phyloP scores from a whole-genome alignment of 352 stramenopile species.

The Discostella stelligera region DNA sequence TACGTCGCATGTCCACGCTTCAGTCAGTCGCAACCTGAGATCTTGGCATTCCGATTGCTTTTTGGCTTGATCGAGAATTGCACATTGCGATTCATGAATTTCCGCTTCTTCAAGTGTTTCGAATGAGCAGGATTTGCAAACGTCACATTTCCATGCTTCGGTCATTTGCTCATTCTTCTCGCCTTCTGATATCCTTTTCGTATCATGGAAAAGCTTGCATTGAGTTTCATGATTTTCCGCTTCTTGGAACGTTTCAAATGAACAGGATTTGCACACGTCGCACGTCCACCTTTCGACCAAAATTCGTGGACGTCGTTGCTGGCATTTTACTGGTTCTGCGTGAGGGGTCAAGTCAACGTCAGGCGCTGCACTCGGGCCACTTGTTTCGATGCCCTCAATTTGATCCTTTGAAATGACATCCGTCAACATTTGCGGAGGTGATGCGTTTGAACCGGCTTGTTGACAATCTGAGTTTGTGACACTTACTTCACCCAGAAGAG shows the following conservation, averaged over 20 bases:
- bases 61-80: constrained; percentile 17
- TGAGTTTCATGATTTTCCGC: constrained; percentile 31
- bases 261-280: constrained; percentile 37
- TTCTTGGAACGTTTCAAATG: constrained; percentile 43
- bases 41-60: neutral
- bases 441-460: neutral
- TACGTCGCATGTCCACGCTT: constrained; percentile 39
- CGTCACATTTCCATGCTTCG: constrained; percentile 37
- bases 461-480: neutral
- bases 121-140: constrained; percentile 40
- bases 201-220: constrained; percentile 26
- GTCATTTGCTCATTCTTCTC: constrained; percentile 1
- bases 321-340: neutral
- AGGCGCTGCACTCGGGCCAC: neutral
- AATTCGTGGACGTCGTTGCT: neutral
- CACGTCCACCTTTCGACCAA: constrained; percentile 43
- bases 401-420: constrained; percentile 1
- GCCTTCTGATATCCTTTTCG: constrained; percentile 2
- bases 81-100: constrained; percentile 32
- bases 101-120: constrained; percentile 37
- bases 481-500: constrained; percentile 8
- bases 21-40: neutral
- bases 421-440: neutral
- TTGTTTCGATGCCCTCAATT: neutral
- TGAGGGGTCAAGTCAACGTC: constrained; percentile 12